These are phyloP conservation scores for Exophiala sp. DNA, from an alignment of 2,329 filamentous ascomycete genomes.

Conservation along the genomic window DNA sequence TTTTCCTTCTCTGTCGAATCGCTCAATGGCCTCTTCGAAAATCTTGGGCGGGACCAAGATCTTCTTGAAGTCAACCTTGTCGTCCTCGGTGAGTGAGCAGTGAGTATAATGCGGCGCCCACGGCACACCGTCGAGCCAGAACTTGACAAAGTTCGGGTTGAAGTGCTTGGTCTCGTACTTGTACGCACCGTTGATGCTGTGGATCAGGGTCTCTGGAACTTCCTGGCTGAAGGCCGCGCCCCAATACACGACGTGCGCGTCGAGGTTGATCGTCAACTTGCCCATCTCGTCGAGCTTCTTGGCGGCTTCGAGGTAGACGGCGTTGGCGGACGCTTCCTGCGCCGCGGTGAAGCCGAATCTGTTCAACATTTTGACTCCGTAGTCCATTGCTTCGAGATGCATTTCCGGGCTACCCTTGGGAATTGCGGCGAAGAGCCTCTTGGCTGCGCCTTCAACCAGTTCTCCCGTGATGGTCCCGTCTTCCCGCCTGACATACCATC, in stretches of 20 bases:
- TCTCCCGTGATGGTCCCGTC: slow-evolving; percentile 18
- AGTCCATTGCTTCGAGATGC: slow-evolving; percentile 23
- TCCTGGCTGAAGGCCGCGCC: slow-evolving; percentile 13
- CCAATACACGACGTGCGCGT: slow-evolving; percentile 16
- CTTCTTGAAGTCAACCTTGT: slow-evolving; percentile 28
- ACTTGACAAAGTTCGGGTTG: slow-evolving; percentile 22
- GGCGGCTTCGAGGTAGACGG: slow-evolving; percentile 14
- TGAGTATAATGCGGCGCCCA: slow-evolving; percentile 22
- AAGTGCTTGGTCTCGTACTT: slow-evolving; percentile 15
- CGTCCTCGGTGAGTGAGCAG: slow-evolving; percentile 30
- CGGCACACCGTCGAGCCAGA: slow-evolving; percentile 28
- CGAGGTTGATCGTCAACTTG: slow-evolving; percentile 14
- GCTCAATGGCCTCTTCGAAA: slow-evolving; percentile 29
- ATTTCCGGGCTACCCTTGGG: slow-evolving; percentile 9
- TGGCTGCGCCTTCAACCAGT: slow-evolving; percentile 12
- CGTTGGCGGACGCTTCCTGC: slow-evolving; percentile 19
- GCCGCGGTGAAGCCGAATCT: slow-evolving; percentile 19
- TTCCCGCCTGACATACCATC: slow-evolving; percentile 13
- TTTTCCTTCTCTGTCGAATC: slow-evolving; percentile 33
- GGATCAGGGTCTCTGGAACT: slow-evolving; percentile 6
- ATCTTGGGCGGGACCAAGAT: slow-evolving; percentile 9
- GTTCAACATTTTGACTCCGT: slow-evolving; percentile 30
- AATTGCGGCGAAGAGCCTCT: slow-evolving; percentile 5
- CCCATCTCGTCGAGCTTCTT: slow-evolving; percentile 13
- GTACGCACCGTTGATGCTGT: slow-evolving; percentile 10